A percentile compares a stretch with the other conserved stretches of the same genome.
These are phyloP conservation scores for Porcisia hertigi DNA, from an alignment of 208 protist species.

Conservation along the genomic window DNA sequence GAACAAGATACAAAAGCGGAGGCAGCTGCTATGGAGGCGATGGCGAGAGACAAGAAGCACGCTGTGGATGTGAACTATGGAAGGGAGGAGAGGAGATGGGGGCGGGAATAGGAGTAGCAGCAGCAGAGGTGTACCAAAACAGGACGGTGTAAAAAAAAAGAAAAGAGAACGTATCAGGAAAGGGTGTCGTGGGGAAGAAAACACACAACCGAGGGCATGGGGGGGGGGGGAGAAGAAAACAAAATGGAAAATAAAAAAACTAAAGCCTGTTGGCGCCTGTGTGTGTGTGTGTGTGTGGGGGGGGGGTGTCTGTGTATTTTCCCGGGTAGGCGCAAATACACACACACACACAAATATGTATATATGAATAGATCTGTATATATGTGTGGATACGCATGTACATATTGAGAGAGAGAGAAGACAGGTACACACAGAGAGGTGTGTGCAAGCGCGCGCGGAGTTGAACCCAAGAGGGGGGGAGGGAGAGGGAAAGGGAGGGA, in stretches of 20 bases:
- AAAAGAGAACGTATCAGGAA: not conserved
- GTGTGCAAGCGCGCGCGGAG: not conserved
- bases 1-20: not conserved
- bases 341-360: not conserved
- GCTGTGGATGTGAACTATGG: not conserved
- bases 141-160: not conserved
- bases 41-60: not conserved
- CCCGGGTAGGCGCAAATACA: too few species aligned
- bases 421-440: too few species aligned
- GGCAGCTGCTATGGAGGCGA: not conserved
- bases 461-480: not conserved
- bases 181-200: too few species aligned
- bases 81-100: not conserved
- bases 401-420: not conserved
- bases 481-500: not conserved
- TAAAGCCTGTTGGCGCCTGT: too few species aligned
- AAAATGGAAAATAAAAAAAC: conserved; percentile 1
- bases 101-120: not conserved
- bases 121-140: not conserved
- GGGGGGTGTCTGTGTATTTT: too few species aligned
- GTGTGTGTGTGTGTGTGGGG: too few species aligned
- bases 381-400: not conserved
- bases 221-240: not conserved
- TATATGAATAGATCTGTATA: not conserved
- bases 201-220: too few species aligned